Evolutionary conservation across 129 eudicot species (phyloP), one percentile per base, ranked within the genome.

Genomic region (Escallonia rubra): DNA sequence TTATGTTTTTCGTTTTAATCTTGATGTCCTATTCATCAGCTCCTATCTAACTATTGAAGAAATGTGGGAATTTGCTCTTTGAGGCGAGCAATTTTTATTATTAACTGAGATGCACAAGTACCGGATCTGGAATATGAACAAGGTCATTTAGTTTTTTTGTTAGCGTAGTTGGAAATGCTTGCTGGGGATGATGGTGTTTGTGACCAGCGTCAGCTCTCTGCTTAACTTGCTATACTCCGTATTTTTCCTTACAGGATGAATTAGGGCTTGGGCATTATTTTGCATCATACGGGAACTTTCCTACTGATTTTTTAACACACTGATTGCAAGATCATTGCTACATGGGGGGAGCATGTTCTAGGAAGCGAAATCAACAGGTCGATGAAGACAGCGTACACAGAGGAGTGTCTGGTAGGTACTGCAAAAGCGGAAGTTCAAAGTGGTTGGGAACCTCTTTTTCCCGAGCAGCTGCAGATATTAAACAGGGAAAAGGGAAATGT

Each of bases 271-370:
- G 34, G 34, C 34, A 1, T 23, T 23, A 23, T 23, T 23, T 23
- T 23, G 34, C 34, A 23, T 23, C 34, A 23, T 23, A 23, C 34
- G 34, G 34, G 34, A 23, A 23, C 34, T 23, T 23, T 23, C 34
- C 34, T 23, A 1, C 0, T 23, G 34, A 23, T 23, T 23, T 23
- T 23, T 23, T 23, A 23, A 7, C 14, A 4, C 41, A 40, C 7
- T 64, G 45, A 15, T 72, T 57, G 1, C 38, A 75, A 65, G 61
- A 62, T 71, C 69, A 53, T 57, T 66, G 53, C 47, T 15, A 64
- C 12, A 90, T 90, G 96, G 96, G 96, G 56, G 90, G 96, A 71
- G 88, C 82, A 46, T 86, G 96, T 79, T 90, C 96, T 2, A 84
- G 95, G 77, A 90, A 90, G 81, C 77, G 79, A 63, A 90, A 76